Percentiles rank a stretch among this genome's conserved stretches.
phyloP scores from a whole-genome alignment of 192 early-diverging fungal species.

The Entophlyctis helioformis region DNA sequence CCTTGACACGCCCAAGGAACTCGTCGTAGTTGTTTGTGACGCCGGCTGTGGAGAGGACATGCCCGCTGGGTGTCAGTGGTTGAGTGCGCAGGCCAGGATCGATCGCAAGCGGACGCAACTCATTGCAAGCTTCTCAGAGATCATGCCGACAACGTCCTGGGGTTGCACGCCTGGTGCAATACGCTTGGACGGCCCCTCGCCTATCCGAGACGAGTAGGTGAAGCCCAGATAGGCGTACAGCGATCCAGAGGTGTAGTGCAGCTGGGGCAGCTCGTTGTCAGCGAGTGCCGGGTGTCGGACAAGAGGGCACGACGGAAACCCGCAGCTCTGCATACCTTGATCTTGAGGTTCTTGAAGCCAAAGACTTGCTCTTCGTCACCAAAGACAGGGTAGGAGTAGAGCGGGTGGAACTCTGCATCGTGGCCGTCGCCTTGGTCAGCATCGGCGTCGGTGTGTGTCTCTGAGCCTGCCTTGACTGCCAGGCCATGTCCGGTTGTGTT shows the following conservation, averaged over 20 bases:
- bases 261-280: conserved; percentile 21
- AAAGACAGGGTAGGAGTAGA: conserved; percentile 86
- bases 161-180: conserved; percentile 27
- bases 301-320: neutral
- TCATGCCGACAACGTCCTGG: conserved; percentile 44
- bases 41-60: neutral
- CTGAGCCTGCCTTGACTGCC: too few species aligned
- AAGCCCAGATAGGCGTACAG: conserved; percentile 60
- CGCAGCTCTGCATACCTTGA: conserved; percentile 28
- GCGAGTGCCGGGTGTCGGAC: neutral
- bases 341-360: conserved; percentile 74
- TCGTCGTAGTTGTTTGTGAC: conserved; percentile 41
- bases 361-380: conserved; percentile 78
- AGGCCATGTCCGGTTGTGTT: too few species aligned
- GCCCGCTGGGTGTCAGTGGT: too few species aligned
- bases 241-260: conserved; percentile 69
- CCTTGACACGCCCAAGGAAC: conserved; percentile 51
- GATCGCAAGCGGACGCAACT: too few species aligned
- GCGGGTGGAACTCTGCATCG: too few species aligned
- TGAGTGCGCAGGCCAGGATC: neutral
- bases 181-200: too few species aligned
- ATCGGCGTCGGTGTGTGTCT: too few species aligned
- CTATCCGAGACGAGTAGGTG: conserved; percentile 46
- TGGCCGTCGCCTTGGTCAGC: too few species aligned
- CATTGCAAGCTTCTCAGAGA: conserved; percentile 21